These are phyloP conservation scores for Cryomyces minteri DNA, from an alignment of 495 filamentous ascomycete genomes.

Conservation along the genomic window DNA sequence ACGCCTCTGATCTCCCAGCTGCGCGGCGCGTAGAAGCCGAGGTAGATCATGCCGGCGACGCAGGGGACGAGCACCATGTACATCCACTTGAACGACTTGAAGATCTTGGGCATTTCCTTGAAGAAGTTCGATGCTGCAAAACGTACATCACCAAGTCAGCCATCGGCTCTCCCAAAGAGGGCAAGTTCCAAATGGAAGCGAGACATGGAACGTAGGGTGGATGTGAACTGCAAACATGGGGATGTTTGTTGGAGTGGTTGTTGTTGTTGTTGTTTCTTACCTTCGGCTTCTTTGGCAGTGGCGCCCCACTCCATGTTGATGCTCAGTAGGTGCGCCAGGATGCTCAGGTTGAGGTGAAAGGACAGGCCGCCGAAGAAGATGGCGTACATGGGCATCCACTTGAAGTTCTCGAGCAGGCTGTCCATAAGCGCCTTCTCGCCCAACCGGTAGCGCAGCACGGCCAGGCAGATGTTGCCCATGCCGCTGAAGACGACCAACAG, in stretches of 20 bases:
- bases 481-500: conserved; percentile 28
- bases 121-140: conserved; percentile 29
- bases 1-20: conserved; percentile 38
- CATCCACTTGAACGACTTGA: conserved; percentile 39
- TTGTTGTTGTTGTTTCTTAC: conserved; percentile 8
- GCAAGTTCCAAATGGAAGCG: too few species aligned
- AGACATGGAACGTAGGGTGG: too few species aligned
- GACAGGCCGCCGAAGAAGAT: conserved; percentile 30
- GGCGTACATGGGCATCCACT: conserved; percentile 26
- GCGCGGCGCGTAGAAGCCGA: conserved; percentile 25
- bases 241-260: too few species aligned
- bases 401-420: conserved; percentile 24
- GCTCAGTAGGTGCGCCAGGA: conserved; percentile 27
- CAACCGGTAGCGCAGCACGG: conserved; percentile 26
- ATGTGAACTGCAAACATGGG: too few species aligned
- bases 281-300: conserved; percentile 38
- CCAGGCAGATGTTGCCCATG: conserved; percentile 28
- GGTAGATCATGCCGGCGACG: conserved; percentile 28
- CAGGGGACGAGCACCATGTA: conserved; percentile 32
- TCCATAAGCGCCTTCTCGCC: conserved; percentile 17
- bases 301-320: conserved; percentile 31
- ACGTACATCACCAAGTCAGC: too few species aligned
- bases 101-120: conserved; percentile 35
- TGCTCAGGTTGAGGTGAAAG: conserved; percentile 26
- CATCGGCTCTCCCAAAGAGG: too few species aligned